Conservation (phyloP, 2,329 filamentous ascomycete species). For the Truncatella angustata region DNA sequence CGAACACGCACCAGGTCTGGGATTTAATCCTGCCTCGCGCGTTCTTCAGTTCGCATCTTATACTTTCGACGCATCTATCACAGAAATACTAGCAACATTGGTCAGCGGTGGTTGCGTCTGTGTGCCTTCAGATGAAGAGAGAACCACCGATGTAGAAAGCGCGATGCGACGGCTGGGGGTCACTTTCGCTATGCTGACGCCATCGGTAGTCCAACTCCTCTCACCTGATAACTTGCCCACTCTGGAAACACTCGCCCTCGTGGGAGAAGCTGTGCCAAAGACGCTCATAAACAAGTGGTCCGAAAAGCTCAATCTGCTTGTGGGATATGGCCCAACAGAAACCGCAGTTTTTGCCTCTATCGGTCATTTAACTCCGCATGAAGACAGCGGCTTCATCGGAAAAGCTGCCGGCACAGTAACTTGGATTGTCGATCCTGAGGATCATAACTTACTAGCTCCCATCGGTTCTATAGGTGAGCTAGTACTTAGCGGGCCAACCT, state of each 20-base stretch:
- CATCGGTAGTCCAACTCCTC: slow-evolving; percentile 4
- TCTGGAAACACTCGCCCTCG: slow-evolving; percentile 1
- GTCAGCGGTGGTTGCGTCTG: slow-evolving; percentile 5
- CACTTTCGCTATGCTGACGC: slow-evolving; percentile 6
- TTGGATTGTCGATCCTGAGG: slow-evolving; percentile 12
- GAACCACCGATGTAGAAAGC: neutral
- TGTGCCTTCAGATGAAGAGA: slow-evolving; percentile 6
- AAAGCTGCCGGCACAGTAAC: slow-evolving; percentile 13
- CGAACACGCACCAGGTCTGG: slow-evolving; percentile 1
- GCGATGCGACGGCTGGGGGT: neutral
- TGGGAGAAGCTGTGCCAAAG: slow-evolving; percentile 4
- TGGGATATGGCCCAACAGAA: slow-evolving; percentile 9
- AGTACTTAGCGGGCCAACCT: slow-evolving; percentile 13
- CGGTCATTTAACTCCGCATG: neutral
- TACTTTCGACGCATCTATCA: slow-evolving; percentile 7
- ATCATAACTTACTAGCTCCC: slow-evolving; percentile 12
- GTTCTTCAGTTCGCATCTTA: slow-evolving; percentile 9
- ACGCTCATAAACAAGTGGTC: slow-evolving; percentile 2
- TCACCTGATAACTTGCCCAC: neutral
- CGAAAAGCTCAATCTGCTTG: neutral
- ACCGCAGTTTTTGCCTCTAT: slow-evolving; percentile 4
- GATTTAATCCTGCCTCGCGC: neutral
- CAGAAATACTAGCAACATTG: slow-evolving; percentile 3
- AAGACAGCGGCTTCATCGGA: slow-evolving; percentile 23
- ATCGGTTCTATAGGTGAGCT: slow-evolving; percentile 17